These are phyloP conservation scores for Cyclotella sp. DNA, from an alignment of 108 stramenopile genomes.

Conservation along the genomic window DNA sequence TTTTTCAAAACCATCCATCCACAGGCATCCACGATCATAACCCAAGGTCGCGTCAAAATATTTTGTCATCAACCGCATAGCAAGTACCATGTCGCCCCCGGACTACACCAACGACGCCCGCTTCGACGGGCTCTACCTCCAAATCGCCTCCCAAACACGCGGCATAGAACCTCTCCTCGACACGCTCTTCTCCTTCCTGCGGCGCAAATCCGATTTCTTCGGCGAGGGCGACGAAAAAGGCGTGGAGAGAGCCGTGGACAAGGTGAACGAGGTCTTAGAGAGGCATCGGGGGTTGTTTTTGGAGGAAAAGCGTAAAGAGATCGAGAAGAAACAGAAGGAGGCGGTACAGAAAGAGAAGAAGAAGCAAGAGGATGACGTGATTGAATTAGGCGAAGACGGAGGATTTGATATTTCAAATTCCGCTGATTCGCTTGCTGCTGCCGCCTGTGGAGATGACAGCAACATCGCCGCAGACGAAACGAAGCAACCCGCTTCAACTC, in stretches of 20 bases:
- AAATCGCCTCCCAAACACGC: conserved; percentile 90
- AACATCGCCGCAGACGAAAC: conserved; percentile 6
- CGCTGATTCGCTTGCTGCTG: conserved; percentile 2
- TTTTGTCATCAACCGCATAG: background rate
- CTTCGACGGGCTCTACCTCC: conserved; percentile 97
- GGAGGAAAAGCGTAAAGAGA: conserved; percentile 45
- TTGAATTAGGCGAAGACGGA: conserved; percentile 74
- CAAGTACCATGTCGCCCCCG: conserved; percentile 15
- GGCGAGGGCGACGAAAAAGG: conserved; percentile 47
- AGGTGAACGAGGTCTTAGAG: conserved; percentile 80
- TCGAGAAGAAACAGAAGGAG: conserved; percentile 49
- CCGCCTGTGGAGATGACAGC: background rate
- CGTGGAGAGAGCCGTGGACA: conserved; percentile 56
- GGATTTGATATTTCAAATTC: conserved; percentile 73
- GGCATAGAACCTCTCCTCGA: conserved; percentile 99
- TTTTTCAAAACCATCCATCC: no score
- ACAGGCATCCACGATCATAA: no score
- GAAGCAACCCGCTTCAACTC: conserved; percentile 11
- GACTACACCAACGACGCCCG: conserved; percentile 88
- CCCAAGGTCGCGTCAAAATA: background rate
- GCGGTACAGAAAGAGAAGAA: conserved; percentile 15
- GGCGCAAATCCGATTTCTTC: conserved; percentile 99
- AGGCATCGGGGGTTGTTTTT: conserved; percentile 75
- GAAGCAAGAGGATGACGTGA: conserved; percentile 62
- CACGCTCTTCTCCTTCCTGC: conserved; percentile 95